Conservation (phyloP, 805 yeast species). For the Nakazawaea holstii region DNA sequence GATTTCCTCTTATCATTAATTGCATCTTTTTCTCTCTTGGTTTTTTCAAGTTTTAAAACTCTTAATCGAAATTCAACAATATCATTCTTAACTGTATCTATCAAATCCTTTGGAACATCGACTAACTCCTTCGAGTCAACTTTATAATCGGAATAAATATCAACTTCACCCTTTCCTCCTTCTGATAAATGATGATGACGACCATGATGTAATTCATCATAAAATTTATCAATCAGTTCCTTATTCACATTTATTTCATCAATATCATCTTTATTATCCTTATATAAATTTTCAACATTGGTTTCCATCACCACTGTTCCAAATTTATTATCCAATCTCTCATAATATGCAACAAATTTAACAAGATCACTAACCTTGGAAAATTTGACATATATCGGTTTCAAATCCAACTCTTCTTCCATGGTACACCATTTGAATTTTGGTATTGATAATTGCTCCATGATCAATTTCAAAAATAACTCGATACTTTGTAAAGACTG, state of each 20-base stretch:
- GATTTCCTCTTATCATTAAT: constrained; percentile 44
- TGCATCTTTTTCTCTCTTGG: constrained; percentile 42
- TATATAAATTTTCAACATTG: neutral
- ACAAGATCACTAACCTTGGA: constrained; percentile 21
- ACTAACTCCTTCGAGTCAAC: constrained; percentile 53
- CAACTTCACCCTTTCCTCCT: neutral
- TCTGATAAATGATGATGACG: neutral
- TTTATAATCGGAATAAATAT: constrained; percentile 28
- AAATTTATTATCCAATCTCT: neutral
- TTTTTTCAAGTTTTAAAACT: constrained; percentile 46
- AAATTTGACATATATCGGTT: constrained; percentile 21
- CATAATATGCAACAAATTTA: constrained; percentile 15
- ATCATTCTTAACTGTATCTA: constrained; percentile 46
- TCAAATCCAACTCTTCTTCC: constrained; percentile 12
- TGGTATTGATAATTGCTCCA: neutral
- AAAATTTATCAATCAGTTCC: constrained; percentile 6
- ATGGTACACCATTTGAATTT: constrained; percentile 2
- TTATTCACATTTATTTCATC: neutral
- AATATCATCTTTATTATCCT: neutral
- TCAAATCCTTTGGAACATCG: constrained; percentile 50
- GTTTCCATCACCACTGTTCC: constrained; percentile 1
- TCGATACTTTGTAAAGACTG: neutral
- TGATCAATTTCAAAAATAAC: neutral
- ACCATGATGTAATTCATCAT: neutral
- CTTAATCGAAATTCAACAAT: constrained; percentile 52